Conservation (phyloP, 257 asterid genomes). For the Linaria vulgaris region DNA sequence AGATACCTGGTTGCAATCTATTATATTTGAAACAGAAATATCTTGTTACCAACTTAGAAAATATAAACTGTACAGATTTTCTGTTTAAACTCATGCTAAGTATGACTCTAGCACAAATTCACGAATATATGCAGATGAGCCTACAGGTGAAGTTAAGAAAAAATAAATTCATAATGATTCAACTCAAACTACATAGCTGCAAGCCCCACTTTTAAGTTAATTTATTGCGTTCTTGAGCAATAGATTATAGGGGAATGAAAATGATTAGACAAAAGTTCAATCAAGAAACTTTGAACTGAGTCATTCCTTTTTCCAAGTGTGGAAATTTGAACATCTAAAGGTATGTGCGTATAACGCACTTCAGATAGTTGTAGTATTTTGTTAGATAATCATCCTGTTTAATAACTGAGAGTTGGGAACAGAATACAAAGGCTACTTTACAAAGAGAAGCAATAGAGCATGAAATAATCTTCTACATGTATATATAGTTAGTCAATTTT, state of each 20-base stretch:
- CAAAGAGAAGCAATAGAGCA: not conserved
- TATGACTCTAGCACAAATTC: not conserved
- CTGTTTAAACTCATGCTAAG: too few species aligned
- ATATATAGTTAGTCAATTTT: not conserved
- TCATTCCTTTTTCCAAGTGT: not conserved
- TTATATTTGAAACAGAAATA: conserved; percentile 28
- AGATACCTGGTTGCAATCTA: conserved; percentile 89
- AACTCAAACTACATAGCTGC: too few species aligned
- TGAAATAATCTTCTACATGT: not conserved
- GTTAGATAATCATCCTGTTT: too few species aligned
- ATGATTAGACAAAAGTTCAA: not conserved
- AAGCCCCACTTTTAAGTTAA: too few species aligned
- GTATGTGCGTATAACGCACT: too few species aligned
- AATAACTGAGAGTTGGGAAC: too few species aligned
- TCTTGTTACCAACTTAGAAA: not conserved
- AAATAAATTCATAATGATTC: not conserved
- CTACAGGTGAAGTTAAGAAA: not conserved
- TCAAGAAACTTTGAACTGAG: not conserved
- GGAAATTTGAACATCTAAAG: too few species aligned
- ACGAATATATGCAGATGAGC: not conserved
- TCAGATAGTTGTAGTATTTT: too few species aligned
- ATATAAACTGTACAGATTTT: too few species aligned
- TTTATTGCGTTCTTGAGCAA: too few species aligned
- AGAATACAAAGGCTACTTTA: not conserved
- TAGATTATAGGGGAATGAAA: not conserved